These are phyloP conservation scores for Abrus precatorius DNA, from an alignment of 306 rosid species.

Conservation along the genomic window DNA sequence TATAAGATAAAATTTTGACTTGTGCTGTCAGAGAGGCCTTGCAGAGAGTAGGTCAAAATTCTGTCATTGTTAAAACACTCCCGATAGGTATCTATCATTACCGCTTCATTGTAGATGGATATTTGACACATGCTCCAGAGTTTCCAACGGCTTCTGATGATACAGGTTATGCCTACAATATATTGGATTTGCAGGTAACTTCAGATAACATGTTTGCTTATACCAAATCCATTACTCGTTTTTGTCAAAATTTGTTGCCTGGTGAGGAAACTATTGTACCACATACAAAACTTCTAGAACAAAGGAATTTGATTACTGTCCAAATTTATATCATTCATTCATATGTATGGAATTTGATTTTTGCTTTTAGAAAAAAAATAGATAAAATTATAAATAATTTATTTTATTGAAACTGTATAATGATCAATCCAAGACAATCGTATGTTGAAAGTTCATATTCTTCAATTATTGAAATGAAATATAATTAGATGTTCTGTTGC, in stretches of 20 bases:
- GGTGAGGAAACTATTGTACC: slow-evolving; percentile 28
- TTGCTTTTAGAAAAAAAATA: no score
- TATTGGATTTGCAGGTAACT: slow-evolving; percentile 85
- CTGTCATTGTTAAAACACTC: slow-evolving; percentile 62
- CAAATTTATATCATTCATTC: no score
- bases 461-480: neutral
- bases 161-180: slow-evolving; percentile 70
- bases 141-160: slow-evolving; percentile 63
- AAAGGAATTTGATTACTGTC: neutral
- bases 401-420: no score
- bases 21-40: slow-evolving; percentile 70
- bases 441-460: no score
- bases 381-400: no score
- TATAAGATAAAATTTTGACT: slow-evolving; percentile 39
- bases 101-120: slow-evolving; percentile 84
- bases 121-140: slow-evolving; percentile 75
- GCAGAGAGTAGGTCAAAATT: slow-evolving; percentile 56
- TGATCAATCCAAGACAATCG: no score
- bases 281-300: neutral
- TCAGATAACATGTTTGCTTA: neutral
- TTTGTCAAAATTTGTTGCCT: neutral
- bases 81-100: slow-evolving; percentile 74
- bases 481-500: neutral
- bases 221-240: neutral
- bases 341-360: no score